Conservation (phyloP, 257 asterid genomes). For the Solanum dulcamara region DNA sequence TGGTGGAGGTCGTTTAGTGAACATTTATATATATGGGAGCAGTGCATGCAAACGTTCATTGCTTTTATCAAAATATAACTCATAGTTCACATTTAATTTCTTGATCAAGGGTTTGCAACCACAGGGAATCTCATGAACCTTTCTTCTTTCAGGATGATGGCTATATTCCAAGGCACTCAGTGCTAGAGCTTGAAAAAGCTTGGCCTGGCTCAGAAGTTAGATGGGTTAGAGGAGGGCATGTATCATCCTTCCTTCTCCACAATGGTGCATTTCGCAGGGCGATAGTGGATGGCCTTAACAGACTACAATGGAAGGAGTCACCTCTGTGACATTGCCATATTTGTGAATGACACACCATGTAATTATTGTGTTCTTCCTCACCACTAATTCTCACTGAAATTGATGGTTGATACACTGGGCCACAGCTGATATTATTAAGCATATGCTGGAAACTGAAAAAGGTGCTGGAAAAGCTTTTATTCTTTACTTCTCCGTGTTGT, state of each 20-base stretch:
- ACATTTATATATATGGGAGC: not conserved
- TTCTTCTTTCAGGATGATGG: constrained; percentile 67
- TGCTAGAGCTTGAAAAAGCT: constrained; percentile 82
- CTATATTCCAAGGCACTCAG: constrained; percentile 82
- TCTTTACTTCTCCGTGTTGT: not conserved
- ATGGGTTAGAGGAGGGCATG: constrained; percentile 95
- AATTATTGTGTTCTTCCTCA: constrained; percentile 1
- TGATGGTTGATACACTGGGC: constrained; percentile 3
- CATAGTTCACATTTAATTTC: not conserved
- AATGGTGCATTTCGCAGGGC: constrained; percentile 72
- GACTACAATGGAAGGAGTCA: constrained; percentile 72
- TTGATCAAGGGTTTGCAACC: not conserved
- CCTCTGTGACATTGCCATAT: constrained; percentile 19
- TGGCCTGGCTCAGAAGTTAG: constrained; percentile 99
- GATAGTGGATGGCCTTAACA: constrained; percentile 62
- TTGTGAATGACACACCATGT: not conserved
- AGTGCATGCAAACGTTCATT: not conserved
- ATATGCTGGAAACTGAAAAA: not conserved
- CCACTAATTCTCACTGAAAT: constrained; percentile 1
- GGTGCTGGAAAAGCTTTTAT: not conserved
- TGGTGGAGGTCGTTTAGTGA: not conserved
- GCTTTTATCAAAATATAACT: not conserved
- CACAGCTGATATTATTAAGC: not conserved
- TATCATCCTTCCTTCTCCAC: constrained; percentile 82
- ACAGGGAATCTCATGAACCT: not conserved